Conservation (phyloP, 306 rosid species). For the Fragaria nilgerrensis region DNA sequence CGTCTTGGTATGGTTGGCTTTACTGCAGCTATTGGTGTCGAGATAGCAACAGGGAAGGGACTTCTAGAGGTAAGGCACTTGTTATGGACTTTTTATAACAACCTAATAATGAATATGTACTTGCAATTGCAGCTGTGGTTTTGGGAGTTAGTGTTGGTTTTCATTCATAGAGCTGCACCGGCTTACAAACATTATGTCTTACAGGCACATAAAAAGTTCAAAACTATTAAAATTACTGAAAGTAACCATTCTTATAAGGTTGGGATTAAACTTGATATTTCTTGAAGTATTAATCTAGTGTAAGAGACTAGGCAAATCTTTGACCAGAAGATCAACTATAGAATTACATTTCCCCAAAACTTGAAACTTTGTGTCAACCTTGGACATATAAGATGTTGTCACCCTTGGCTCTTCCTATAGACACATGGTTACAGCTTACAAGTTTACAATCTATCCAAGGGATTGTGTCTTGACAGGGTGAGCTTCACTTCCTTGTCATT, state of each 20-base stretch:
- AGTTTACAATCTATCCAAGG: not conserved
- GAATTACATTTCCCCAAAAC: not conserved
- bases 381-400: not conserved
- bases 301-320: not conserved
- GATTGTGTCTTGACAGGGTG: not conserved
- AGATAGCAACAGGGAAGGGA: conserved; percentile 85
- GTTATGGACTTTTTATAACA: not conserved
- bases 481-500: not conserved
- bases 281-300: not conserved
- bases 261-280: not conserved
- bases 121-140: conserved; percentile 21
- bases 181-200: not conserved
- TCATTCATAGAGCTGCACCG: not conserved
- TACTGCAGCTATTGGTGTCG: conserved; percentile 68
- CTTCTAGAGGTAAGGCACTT: conserved; percentile 68
- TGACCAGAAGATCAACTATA: not conserved
- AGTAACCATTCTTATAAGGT: not conserved
- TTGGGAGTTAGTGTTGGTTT: conserved; percentile 6
- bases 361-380: not conserved
- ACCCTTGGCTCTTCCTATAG: not conserved
- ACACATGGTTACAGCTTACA: not conserved
- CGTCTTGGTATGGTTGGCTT: conserved; percentile 92
- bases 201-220: not conserved
- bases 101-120: not conserved
- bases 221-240: not conserved